Conservation (phyloP, 2,329 filamentous ascomycete genomes). For the Aspergillus caelatus region DNA sequence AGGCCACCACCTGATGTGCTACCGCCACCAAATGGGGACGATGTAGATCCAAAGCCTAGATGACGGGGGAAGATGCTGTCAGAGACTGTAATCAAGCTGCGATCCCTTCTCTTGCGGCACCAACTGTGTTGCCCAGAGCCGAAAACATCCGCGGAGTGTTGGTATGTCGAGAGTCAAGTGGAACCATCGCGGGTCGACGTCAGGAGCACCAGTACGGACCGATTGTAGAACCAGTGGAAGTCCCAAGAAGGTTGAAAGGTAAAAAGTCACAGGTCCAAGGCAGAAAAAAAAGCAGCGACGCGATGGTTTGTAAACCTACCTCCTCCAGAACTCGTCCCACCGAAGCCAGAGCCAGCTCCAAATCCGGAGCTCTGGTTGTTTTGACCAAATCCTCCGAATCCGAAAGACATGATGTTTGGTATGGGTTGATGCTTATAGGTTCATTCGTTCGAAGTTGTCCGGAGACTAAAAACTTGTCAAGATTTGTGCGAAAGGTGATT, state of each 20-base stretch:
- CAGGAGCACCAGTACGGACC: constrained; percentile 30
- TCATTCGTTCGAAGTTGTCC: constrained; percentile 31
- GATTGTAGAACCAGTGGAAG: constrained; percentile 16
- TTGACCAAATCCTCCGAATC: constrained; percentile 63
- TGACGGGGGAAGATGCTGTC: constrained; percentile 39
- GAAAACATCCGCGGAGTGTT: constrained; percentile 26
- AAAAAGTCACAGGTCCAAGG: constrained; percentile 5
- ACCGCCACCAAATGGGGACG: constrained; percentile 41
- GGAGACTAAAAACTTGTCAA: constrained; percentile 7
- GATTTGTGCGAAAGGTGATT: not conserved
- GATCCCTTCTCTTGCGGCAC: constrained; percentile 34
- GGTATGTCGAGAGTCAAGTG: constrained; percentile 25
- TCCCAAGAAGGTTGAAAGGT: constrained; percentile 4
- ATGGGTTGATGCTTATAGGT: constrained; percentile 27
- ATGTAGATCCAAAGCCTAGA: constrained; percentile 46
- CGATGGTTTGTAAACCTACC: constrained; percentile 36
- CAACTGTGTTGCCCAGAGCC: constrained; percentile 30
- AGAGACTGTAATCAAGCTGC: constrained; percentile 40
- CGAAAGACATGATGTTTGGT: constrained; percentile 42
- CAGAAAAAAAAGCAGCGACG: constrained; percentile 7
- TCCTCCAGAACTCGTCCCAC: constrained; percentile 36
- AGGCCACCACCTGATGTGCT: constrained; percentile 36
- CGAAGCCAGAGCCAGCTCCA: constrained; percentile 41
- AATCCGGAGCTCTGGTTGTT: constrained; percentile 53
- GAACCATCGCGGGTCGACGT: constrained; percentile 32